Evolutionary conservation across 441 rosid species (phyloP), one percentile per base, ranked within the genome.

Genomic region (Gossypium lobatum): DNA sequence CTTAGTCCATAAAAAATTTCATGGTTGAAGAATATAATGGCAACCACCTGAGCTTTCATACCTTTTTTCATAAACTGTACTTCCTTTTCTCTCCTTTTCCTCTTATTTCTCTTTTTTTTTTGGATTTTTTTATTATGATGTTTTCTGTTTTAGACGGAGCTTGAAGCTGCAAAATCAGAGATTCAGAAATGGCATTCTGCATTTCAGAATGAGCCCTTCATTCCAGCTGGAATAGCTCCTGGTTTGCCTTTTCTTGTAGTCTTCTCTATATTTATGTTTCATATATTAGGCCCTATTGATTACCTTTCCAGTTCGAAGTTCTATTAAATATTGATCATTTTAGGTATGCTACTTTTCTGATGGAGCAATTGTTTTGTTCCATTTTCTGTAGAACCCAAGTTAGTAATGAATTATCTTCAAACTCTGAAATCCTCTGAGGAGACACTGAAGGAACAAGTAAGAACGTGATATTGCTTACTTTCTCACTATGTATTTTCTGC

Each of bases 181-280:
- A 87, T 93, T 82, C 88, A 80, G 64, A 90, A 85, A 79, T 95
- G 99, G 99, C 91, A 80, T 80, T 83, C 91, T 77, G 82, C 96
- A 20, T 93, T 93, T 86, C 90, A 73, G 85, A 91, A 86, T 34
- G 93, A 90, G 77, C 75, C 92, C 69, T 90, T 89, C 71, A 62
- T 90, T 39, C 90, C 93, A 1, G 59, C 85, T 50, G 97, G 94
- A 73, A 79, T 81, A 71, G 76, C 92, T 84, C 95, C 92, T 73
- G 99, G 99, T 95, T 82, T 83, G 89, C 58, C 70, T 76, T 73
- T 70, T 23, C 26, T 39, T 76, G 9, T 46, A 55, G 53, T 75
- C 48, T 76, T 78, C 42, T 28, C 55, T 17, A 0, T 69, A 48
- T 63, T 8, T 39, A 20, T 25, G 39, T 2, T 46, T 60, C 69